These are phyloP conservation scores for Zea mays DNA, from an alignment of 176 grass and related monocot genomes.

Conservation along the genomic window Zm-B73-REFERENCE-NAM-5.0 NC_050103.1:151781501-151782000, in stretches of 20 bases:
- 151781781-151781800: conserved; percentile 76
- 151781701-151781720: conserved; percentile 37
- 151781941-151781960: conserved; percentile 18
- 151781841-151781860: conserved; percentile 15
- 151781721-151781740: conserved; percentile 56
- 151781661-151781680: conserved; percentile 66
- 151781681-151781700: conserved; percentile 46
- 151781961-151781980: background rate
- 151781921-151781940: conserved; percentile 11
- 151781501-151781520: conserved; percentile 27
- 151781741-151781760: conserved; percentile 70
- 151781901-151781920: background rate
- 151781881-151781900: conserved; percentile 6
- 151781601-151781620: conserved; percentile 69
- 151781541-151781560: conserved; percentile 70
- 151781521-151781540: conserved; percentile 89
- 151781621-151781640: conserved; percentile 69
- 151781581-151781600: conserved; percentile 65
- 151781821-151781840: background rate
- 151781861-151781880: background rate
- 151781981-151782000: background rate
- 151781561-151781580: conserved; percentile 60
- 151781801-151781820: conserved; percentile 44
- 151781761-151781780: conserved; percentile 66
- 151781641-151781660: conserved; percentile 65